phyloP scores from a whole-genome alignment of 2,329 filamentous ascomycete genomes.

The Verticillium zaregamsianum region DNA sequence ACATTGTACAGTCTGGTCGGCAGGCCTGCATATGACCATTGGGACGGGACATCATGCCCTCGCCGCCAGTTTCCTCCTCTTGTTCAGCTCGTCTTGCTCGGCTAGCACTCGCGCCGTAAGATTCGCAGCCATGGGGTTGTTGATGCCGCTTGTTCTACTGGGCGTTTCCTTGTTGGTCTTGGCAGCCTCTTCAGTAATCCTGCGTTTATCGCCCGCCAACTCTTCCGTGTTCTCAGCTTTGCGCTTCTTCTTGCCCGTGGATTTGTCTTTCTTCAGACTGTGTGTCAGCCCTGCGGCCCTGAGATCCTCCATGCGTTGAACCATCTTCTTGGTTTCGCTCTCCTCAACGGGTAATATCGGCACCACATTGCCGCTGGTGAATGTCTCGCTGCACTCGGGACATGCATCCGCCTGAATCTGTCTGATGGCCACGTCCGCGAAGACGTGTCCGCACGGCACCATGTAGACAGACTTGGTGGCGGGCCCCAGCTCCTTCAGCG shows the following conservation, averaged over 20 bases:
- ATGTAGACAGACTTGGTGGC: slow-evolving; percentile 79
- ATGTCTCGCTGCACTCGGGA: slow-evolving; percentile 71
- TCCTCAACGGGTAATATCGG: slow-evolving; percentile 70
- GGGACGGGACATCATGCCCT: neutral
- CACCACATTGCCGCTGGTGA: slow-evolving; percentile 73
- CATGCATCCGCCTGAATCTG: slow-evolving; percentile 65
- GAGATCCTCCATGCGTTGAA: slow-evolving; percentile 64
- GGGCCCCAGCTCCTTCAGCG: slow-evolving; percentile 79
- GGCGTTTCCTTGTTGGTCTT: slow-evolving; percentile 26
- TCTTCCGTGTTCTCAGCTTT: slow-evolving; percentile 49
- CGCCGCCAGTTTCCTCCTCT: slow-evolving; percentile 62
- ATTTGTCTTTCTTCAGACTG: slow-evolving; percentile 77
- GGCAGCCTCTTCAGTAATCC: slow-evolving; percentile 7
- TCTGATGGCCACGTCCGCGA: slow-evolving; percentile 79
- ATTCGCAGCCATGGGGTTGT: slow-evolving; percentile 80
- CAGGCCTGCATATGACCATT: neutral
- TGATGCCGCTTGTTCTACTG: slow-evolving; percentile 60
- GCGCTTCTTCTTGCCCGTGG: slow-evolving; percentile 63
- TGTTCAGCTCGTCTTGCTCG: slow-evolving; percentile 80
- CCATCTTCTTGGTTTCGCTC: slow-evolving; percentile 65
- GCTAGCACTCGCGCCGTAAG: slow-evolving; percentile 82
- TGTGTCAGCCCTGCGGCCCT: slow-evolving; percentile 73
- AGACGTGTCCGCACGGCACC: slow-evolving; percentile 93
- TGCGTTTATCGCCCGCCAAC: slow-evolving; percentile 18
- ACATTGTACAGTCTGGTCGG: neutral